Conservation (phyloP, 331 rosid genomes). For the Spiraea crenata region DNA sequence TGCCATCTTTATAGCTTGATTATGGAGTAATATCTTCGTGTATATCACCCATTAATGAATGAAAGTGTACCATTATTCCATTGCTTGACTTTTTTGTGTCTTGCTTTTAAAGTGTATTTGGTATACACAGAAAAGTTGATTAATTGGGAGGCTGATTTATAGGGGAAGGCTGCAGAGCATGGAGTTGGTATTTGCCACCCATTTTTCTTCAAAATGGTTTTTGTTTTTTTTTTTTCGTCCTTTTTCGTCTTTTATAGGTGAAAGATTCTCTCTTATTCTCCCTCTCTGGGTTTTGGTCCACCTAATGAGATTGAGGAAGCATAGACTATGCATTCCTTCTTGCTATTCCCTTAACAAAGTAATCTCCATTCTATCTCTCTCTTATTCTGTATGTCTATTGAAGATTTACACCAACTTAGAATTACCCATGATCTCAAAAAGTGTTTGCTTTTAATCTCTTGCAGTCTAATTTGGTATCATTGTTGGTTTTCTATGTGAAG, state of each 20-base stretch:
- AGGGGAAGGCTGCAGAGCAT: constrained; percentile 34
- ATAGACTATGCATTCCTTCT: constrained; percentile 79
- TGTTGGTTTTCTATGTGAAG: neutral
- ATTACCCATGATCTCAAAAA: too few relatives aligned
- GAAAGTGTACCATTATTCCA: constrained; percentile 21
- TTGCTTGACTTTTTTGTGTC: neutral
- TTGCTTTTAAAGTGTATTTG: constrained; percentile 28
- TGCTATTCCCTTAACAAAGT: constrained; percentile 81
- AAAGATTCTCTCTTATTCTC: constrained; percentile 25
- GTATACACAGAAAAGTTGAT: constrained; percentile 28
- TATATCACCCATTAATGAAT: too few relatives aligned
- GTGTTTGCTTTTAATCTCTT: too few relatives aligned
- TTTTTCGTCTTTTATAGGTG: constrained; percentile 43
- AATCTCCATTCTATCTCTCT: constrained; percentile 20
- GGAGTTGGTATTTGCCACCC: constrained; percentile 58
- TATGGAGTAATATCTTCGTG: too few relatives aligned
- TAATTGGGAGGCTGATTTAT: constrained; percentile 54
- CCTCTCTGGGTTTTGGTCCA: constrained; percentile 22
- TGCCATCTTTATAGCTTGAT: constrained; percentile 21
- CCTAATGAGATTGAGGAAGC: constrained; percentile 85
- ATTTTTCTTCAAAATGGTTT: constrained; percentile 24
- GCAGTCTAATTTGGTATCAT: neutral
- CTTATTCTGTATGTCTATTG: neutral
- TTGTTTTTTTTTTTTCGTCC: constrained; percentile 16
- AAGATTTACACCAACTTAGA: neutral